phyloP scores from a whole-genome alignment of 768 basidiomycete genomes.

The Mrakia gelida region DNA sequence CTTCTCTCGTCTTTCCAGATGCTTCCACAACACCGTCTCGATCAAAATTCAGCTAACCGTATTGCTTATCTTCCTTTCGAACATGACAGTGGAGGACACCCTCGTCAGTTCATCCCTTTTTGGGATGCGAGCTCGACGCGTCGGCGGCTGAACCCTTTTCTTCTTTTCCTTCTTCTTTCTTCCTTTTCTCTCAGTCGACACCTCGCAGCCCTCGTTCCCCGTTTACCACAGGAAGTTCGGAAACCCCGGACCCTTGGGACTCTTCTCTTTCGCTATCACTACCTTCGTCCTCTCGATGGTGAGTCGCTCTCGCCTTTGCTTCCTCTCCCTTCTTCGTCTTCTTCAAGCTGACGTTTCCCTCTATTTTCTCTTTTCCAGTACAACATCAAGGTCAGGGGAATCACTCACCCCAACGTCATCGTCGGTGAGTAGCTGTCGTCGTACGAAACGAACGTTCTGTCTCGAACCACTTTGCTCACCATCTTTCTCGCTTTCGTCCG shows the following conservation, averaged over 20 bases:
- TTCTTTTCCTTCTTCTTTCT: too few species aligned
- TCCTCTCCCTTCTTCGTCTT: background rate
- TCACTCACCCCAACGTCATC: slow-evolving; percentile 42
- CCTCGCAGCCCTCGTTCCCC: background rate
- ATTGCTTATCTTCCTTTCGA: too few species aligned
- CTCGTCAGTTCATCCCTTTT: too few species aligned
- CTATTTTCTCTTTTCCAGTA: background rate
- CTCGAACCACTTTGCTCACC: background rate
- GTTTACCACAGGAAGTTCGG: slow-evolving; percentile 15
- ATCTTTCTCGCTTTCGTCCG: slow-evolving; percentile 53
- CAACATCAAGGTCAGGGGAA: background rate
- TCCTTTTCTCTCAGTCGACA: too few species aligned
- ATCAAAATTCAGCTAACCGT: too few species aligned
- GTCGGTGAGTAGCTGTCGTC: slow-evolving; percentile 58
- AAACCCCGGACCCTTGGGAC: slow-evolving; percentile 51
- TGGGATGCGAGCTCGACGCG: too few species aligned
- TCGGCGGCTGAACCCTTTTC: too few species aligned
- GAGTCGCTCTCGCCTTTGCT: background rate
- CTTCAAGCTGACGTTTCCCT: background rate
- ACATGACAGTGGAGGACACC: too few species aligned
- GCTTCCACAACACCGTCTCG: too few species aligned
- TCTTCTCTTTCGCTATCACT: slow-evolving; percentile 78
- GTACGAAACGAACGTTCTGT: slow-evolving; percentile 47
- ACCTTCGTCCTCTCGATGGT: slow-evolving; percentile 68
- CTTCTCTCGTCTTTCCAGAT: too few species aligned